Percentiles rank a stretch among this genome's conserved stretches.
Evolutionary conservation across 176 grass and related monocot genomes (phyloP).

Genomic region (Paspalum notatum): DNA sequence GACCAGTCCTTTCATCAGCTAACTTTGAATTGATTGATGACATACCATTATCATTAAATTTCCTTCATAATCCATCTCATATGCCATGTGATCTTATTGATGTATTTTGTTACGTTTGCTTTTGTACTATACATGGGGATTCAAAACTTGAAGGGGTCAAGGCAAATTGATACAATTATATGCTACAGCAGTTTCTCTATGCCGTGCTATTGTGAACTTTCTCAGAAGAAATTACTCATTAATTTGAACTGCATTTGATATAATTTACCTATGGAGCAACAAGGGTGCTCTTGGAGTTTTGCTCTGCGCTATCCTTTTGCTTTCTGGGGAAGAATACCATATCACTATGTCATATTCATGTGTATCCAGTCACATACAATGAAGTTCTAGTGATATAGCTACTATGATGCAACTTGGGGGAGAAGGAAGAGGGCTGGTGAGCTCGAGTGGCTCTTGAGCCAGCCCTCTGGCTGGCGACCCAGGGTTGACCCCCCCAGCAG

Average conservation of each 20-base stretch:
- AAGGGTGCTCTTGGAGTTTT: neutral
- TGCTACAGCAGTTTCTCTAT: neutral
- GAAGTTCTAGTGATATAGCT: neutral
- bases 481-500: too few relatives aligned
- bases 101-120: neutral
- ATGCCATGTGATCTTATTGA: constrained; percentile 11
- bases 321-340: neutral
- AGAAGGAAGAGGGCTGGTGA: neutral
- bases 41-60: neutral
- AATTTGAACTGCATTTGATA: neutral
- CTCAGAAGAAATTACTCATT: neutral
- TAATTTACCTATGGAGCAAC: neutral
- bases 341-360: neutral
- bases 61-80: constrained; percentile 15
- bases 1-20: neutral
- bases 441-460: too few relatives aligned
- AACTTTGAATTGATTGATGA: neutral
- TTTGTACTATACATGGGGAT: neutral
- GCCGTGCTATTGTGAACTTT: neutral
- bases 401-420: neutral
- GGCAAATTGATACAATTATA: neutral
- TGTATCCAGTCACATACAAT: neutral
- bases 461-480: too few relatives aligned
- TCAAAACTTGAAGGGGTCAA: neutral
- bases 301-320: neutral